A percentile compares a stretch with the other conserved stretches of the same genome.
Evolutionary conservation across 257 asterid genomes (phyloP).

Genomic region (Lavandula angustifolia): DNA sequence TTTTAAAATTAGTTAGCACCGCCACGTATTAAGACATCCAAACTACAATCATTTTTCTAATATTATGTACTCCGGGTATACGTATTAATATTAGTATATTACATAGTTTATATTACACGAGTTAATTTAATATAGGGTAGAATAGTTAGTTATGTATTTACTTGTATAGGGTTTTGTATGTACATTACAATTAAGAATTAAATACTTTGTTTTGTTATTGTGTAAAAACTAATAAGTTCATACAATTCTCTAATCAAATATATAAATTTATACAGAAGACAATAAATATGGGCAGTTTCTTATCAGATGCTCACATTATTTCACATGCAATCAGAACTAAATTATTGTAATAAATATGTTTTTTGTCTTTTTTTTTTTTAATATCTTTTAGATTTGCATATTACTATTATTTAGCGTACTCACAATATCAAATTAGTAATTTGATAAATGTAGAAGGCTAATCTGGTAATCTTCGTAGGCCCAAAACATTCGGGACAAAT

Average conservation of each 20-base stretch:
- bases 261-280: not conserved
- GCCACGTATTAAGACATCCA: not conserved
- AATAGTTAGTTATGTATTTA: too few species aligned
- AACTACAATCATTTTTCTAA: too few species aligned
- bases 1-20: not conserved
- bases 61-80: too few species aligned
- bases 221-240: too few species aligned
- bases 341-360: not conserved
- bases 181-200: too few species aligned
- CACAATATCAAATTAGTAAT: not conserved
- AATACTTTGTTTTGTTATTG: too few species aligned
- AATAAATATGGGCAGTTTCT: not conserved
- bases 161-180: too few species aligned
- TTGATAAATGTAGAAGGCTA: not conserved
- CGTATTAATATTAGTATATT: too few species aligned
- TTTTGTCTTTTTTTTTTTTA: too few species aligned
- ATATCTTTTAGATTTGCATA: not conserved
- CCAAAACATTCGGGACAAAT: slow-evolving; percentile 18
- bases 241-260: too few species aligned
- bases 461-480: slow-evolving; percentile 16
- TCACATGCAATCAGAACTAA: not conserved
- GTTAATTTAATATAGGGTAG: too few species aligned
- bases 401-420: not conserved
- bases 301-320: not conserved
- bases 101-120: too few species aligned